Conservation (phyloP, 208 protist species). For the Crithidia acanthocephali region DNA sequence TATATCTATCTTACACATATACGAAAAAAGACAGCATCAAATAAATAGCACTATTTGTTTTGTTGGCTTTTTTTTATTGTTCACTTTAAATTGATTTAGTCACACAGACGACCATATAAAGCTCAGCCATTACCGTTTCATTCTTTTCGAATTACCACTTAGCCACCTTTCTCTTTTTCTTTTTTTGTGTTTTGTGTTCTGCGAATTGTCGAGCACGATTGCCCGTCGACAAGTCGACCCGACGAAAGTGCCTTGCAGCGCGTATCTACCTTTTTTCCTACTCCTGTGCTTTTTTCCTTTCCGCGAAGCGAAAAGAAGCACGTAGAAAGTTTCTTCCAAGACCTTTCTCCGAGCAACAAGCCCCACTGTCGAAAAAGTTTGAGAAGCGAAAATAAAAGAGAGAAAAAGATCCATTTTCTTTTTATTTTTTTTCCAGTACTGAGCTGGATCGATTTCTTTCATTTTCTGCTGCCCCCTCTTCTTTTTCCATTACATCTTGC, state of each 20-base stretch:
- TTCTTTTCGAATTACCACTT: constrained; percentile 30
- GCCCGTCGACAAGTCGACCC: background rate
- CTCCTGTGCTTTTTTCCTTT: background rate
- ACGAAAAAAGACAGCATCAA: constrained; percentile 17
- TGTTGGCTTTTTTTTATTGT: background rate
- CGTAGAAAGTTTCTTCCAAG: background rate
- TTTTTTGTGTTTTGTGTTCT: constrained; percentile 5
- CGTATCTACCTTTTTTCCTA: background rate
- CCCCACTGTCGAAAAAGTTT: background rate
- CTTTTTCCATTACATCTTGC: background rate
- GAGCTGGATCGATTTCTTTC: too few species aligned
- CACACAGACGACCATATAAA: constrained; percentile 26
- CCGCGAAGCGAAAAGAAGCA: background rate
- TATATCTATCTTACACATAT: constrained; percentile 15
- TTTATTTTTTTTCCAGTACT: constrained; percentile 12
- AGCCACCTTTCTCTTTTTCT: constrained; percentile 14
- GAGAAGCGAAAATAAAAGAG: background rate
- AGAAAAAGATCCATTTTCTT: background rate
- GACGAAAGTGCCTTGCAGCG: background rate
- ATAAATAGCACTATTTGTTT: constrained; percentile 20
- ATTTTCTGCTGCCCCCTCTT: background rate
- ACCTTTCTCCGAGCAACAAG: background rate
- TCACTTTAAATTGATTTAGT: constrained; percentile 10
- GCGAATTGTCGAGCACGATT: background rate
- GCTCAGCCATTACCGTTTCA: constrained; percentile 19